Percentiles rank a stretch among this genome's conserved stretches.
These are phyloP conservation scores for Russula olivacea DNA, from an alignment of 768 basidiomycete genomes.

Conservation along the genomic window DNA sequence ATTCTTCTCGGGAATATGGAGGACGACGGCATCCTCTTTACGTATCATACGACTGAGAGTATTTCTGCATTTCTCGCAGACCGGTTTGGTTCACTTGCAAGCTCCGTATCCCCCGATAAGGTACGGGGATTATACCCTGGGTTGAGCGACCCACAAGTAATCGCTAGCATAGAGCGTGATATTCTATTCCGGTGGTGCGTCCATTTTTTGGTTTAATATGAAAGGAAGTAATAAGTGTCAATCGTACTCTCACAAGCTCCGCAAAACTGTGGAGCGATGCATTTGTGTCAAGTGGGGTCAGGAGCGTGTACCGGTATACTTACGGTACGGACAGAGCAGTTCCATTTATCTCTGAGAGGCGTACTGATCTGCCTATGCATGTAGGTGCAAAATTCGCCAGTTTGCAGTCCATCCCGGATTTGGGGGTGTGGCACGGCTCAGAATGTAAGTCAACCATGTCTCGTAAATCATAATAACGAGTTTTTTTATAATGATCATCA, in stretches of 20 bases:
- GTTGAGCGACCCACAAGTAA: slow-evolving; percentile 1
- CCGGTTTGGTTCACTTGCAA: neutral
- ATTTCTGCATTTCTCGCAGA: neutral
- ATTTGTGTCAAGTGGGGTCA: neutral
- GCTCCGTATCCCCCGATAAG: neutral
- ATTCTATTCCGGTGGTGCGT: slow-evolving; percentile 9
- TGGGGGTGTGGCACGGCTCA: neutral
- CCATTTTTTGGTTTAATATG: too few species aligned
- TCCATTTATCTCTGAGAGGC: neutral
- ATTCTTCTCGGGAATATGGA: slow-evolving; percentile 12
- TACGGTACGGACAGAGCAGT: neutral
- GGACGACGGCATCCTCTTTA: slow-evolving; percentile 2
- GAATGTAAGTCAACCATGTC: slow-evolving; percentile 2
- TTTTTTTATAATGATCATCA: neutral
- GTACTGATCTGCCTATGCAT: neutral
- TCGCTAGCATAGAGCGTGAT: slow-evolving; percentile 11
- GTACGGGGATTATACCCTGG: slow-evolving; percentile 4
- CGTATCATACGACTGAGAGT: neutral
- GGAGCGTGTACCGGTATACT: slow-evolving; percentile 14
- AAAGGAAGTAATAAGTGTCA: too few species aligned
- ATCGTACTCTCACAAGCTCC: neutral
- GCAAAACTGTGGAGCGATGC: slow-evolving; percentile 19
- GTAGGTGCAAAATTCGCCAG: slow-evolving; percentile 6
- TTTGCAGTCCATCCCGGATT: neutral
- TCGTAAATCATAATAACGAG: neutral